Evolutionary conservation across 306 rosid genomes (phyloP), one percentile per base, ranked within the genome.

Genomic region (Prunus armeniaca): DNA sequence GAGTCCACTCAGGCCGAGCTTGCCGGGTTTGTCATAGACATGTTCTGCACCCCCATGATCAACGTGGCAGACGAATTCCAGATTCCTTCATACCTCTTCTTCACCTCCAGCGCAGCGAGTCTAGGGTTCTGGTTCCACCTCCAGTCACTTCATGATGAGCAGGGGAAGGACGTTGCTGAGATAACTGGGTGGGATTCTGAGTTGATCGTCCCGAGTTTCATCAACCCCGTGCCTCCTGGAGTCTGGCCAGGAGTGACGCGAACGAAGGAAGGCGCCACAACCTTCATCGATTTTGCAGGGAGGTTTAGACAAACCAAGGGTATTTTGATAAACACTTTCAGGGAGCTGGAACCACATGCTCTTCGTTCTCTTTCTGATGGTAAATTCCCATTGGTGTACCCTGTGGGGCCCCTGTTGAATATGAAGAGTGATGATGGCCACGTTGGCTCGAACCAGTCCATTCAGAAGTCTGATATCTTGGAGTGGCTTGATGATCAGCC

Each of bases 291-390:
- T 24, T 24, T 24, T 1, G 25, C 25, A 24, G 25, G 1, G 25
- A 1, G 1, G 25, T 24, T 24, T 1, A 24, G 25, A 24, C 25
- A 0, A 24, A 24, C 25, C 1, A 24, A 24, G 25, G 25, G 25
- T 24, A 24, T 24, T 24, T 24, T 24, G 25, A 24, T 24, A 24
- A 24, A 91, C 19, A 67, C 91, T 0, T 84, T 85, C 62, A 56
- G 46, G 20, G 96, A 91, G 73, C 74, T 87, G 0, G 91, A 91
- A 63, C 50, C 86, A 1, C 73, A 79, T 63, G 89, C 89, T 0
- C 20, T 84, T 14, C 77, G n/a, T 12, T 67, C 89, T 0, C 76
- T 86, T 5, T 72, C 72, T 2, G 25, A 43, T 0, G 47, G 3
- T 2, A 7, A 9, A 56, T 6, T 15, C n/a, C 78, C 78, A 0